Base-by-base conservation (phyloP, 352 stramenopile species). In the Pythium periplocum region DNA sequence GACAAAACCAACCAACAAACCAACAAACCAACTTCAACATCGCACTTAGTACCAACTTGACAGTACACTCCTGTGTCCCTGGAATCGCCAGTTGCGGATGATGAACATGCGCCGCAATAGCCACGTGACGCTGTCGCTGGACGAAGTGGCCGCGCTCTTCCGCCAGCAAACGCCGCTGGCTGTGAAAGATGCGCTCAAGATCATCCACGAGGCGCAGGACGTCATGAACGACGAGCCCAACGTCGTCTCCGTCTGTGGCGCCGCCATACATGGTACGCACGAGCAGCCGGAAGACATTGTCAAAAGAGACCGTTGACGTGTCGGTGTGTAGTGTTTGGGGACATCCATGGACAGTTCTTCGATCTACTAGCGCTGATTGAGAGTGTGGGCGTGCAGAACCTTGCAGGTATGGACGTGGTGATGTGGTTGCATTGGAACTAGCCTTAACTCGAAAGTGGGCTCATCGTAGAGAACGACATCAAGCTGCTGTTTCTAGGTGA, bases 331-430 rank as follows among this genome's bases (percentile, higher is more conserved):
- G 83, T 93, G 6, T 82, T 92, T 69, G 78, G 81, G 4, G 81
- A 90, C 38, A 80, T 92, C 36, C 81, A 92, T n/a, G 78, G 81
- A 6, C 81, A 92, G 62, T 92, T 90, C 55, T 92, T 76, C 51
- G 81, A 90, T 48, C 60, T 90, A 10, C 75, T 90, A 59, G 64
- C 74, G 34, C 62, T 90, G 17, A 55, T 90, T 37, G 78, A 90
- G 38, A 62, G 64, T 30, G 62, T 75, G 37, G 72, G 55, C 4
- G 53, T 84, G 6, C 59, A 54, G 3, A 40, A 62, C n/a, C 47
- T 88, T 31, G 55, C 59, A 31, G 63, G 74, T 86, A 51, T 8
- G 58, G 42, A 39, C 10, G 53, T 59, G 17, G 45, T 32, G 32
- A 6, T 42, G 34, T 48, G 40, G 43, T 48, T 11, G 43, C 9